Base-by-base conservation (phyloP, 371 early-diverging fungal genomes). In the Nematocida displodere region DNA sequence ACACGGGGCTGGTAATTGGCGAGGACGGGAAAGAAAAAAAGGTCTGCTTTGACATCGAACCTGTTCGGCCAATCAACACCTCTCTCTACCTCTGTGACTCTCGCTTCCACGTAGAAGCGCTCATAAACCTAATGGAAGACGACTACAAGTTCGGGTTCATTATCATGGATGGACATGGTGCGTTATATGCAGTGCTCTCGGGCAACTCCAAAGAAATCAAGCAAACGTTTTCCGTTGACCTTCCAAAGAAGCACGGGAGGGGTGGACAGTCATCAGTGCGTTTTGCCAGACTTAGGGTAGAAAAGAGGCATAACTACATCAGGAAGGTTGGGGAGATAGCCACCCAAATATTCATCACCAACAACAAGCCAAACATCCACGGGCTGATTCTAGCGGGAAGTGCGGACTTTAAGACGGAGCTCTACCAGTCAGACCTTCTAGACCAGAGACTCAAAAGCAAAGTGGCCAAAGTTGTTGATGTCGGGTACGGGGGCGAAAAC, bases 191-290 rank as follows among this genome's bases (percentile, higher is more conserved):
- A 54, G 89, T 91, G n/a, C 86, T 97, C 26, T 87, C 91, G 63
- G 98, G 98, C 50, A 96, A 93, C 85, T 90, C 90, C 17, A 92
- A 95, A 67, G 93, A 94, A 62, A 88, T 99, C 50, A 85, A 96
- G 68, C 93, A 94, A 86, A 90, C 91, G 81, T 86, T 97, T 59
- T 83, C 87, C 26, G 97, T 98, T 44, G 97, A 97, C 80, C 84
- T 97, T 76, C 98, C 98, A 77, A 97, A 97, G 87, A 99, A 97
- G 90, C 99, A 99, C 88, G 97, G 81, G n/a, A 90, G 97, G 85
- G 99, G 98, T 86, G 99, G 98, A 88, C 98, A 97, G 86, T 95
- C 95, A 24, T 95, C 97, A 22, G 88, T 95, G 75, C 93, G 98
- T 89, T 99, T 99, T 86, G 91, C 96, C 3, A 92, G 98, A 87